Percentiles rank a stretch among this genome's conserved stretches.
These are phyloP conservation scores for Diaporthe sp. DNA, from an alignment of 2,329 filamentous ascomycete genomes.

Conservation along the genomic window DNA sequence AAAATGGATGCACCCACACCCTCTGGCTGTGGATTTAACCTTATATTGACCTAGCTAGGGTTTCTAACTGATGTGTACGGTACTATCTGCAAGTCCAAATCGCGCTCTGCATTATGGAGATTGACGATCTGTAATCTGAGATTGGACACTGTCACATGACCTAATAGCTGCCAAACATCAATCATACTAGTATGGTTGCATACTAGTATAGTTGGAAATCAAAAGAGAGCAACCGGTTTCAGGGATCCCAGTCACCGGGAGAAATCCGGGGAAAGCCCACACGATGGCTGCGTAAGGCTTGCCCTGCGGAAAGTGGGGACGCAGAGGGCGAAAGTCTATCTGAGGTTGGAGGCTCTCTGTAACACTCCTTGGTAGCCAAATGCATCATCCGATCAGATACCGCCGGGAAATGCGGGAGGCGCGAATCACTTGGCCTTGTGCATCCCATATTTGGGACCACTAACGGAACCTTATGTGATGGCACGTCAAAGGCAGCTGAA, in stretches of 20 bases:
- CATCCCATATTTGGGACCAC: background rate
- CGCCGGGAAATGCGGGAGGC: background rate
- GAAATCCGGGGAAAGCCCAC: background rate
- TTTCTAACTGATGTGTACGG: no score
- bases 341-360: background rate
- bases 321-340: background rate
- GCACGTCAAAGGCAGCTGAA: background rate
- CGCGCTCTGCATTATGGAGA: no score
- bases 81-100: no score
- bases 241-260: background rate
- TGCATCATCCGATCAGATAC: background rate
- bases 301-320: background rate
- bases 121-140: no score
- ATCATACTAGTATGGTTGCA: no score
- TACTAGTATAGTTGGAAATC: no score
- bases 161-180: no score
- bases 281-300: background rate
- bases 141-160: no score
- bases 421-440: slow-evolving; percentile 6
- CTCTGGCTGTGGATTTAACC: no score
- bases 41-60: no score
- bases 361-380: background rate
- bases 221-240: background rate
- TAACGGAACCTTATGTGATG: background rate
- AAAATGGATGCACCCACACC: no score